Evolutionary conservation across 768 basidiomycete genomes (phyloP), one percentile per base, ranked within the genome.

Genomic region (Pluteus cervinus): DNA sequence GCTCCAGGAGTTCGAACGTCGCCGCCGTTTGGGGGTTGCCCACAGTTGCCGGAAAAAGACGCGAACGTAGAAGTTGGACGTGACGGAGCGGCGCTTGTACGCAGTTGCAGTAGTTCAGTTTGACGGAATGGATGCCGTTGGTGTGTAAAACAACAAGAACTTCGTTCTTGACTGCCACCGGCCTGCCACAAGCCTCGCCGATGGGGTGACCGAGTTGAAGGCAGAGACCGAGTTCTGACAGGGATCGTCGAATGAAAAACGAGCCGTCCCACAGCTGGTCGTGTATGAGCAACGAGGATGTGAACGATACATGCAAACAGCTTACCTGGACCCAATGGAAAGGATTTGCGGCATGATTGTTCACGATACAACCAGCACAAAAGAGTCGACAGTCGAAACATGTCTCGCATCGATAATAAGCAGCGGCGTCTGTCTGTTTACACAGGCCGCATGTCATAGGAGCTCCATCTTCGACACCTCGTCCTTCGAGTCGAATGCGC

Each of bases 61-160:
- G 40, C 0, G 41, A 20, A 21, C 56, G 53, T 0, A 69, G 50
- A 1, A 71, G 53, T 30, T 70, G 64, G 2, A 46, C 36, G 8
- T 42, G 15, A 18, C 16, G 6, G 10, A 33, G 15, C 15, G 5
- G 25, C 2, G 43, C 40, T 3, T 12, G 29, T 16, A 46, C 40
- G 24, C 62, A 65, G 1, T 45, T 50, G 40, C 62, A 65, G 30
- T 48, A 61, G 24, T 58, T 52, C 1, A 63, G 21, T 0, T 22
- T 37, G 9, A 63, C 51, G 1, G 38, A 33, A 23, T 62, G 59
- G n/a, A 62, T 40, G 2, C 49, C 42, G 23, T 54, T 36, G 11
- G 24, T 11, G 29, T 53, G 40, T 14, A 61, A 45, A 4, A 64
- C 35, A 2, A 51, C 38, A 29, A 63, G 59, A 11, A 52, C 43